Evolutionary conservation across 768 basidiomycete species (phyloP).

Genomic region (Pleurotus ostreatus): DNA sequence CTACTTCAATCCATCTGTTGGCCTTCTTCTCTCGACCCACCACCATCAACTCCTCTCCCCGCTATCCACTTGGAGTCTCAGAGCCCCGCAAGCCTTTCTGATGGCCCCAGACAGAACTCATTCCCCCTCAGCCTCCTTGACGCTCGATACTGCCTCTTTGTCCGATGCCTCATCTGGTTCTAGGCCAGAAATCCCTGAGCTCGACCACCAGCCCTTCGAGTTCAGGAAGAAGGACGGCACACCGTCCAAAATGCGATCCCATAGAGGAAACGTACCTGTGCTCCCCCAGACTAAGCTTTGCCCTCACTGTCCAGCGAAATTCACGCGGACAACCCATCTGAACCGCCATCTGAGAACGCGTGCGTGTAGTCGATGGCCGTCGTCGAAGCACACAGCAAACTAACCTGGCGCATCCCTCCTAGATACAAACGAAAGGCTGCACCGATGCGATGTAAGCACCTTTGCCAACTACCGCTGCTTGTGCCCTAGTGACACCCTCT

Average conservation of each 20-base stretch:
- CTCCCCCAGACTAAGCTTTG: slow-evolving; percentile 74
- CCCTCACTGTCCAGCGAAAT: slow-evolving; percentile 66
- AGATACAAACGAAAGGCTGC: slow-evolving; percentile 67
- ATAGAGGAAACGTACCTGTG: slow-evolving; percentile 61
- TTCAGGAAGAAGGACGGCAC: slow-evolving; percentile 22
- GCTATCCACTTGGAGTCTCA: slow-evolving; percentile 4
- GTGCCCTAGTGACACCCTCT: slow-evolving; percentile 11
- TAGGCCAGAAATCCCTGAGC: background rate
- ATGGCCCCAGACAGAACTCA: background rate
- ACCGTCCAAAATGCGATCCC: slow-evolving; percentile 41
- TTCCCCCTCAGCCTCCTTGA: background rate
- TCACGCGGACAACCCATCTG: slow-evolving; percentile 70
- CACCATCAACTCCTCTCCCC: background rate
- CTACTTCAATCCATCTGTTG: slow-evolving; percentile 2
- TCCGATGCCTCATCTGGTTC: background rate
- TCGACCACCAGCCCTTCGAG: slow-evolving; percentile 1
- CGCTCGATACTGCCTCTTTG: slow-evolving; percentile 1
- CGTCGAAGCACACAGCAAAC: background rate
- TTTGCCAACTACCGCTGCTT: background rate
- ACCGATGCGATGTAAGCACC: slow-evolving; percentile 54
- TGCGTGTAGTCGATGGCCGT: slow-evolving; percentile 27
- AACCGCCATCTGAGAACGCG: slow-evolving; percentile 72
- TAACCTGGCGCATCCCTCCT: slow-evolving; percentile 8
- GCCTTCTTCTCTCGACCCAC: background rate
- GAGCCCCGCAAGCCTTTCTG: background rate